Evolutionary conservation across 148 eudicot species (phyloP).

Genomic region (Pouteria glomerata): DNA sequence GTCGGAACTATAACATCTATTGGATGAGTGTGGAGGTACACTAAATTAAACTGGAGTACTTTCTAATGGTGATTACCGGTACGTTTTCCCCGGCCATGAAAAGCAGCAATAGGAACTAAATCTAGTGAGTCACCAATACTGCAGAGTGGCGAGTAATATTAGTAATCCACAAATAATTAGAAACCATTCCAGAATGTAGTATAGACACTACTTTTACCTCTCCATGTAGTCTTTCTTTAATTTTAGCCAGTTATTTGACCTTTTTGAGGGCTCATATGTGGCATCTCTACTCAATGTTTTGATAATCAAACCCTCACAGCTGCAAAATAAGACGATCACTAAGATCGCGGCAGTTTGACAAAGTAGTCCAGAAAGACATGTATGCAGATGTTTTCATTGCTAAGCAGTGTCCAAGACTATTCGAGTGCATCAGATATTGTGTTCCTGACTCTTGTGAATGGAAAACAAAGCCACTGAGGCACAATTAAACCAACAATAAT

Average conservation of each 20-base stretch:
- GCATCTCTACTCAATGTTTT: slow-evolving; percentile 88
- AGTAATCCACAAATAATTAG: neutral
- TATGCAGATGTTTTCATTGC: neutral
- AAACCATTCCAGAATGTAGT: slow-evolving; percentile 7
- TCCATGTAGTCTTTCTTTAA: slow-evolving; percentile 96
- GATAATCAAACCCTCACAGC: slow-evolving; percentile 92
- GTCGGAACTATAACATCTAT: neutral
- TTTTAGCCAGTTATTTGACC: slow-evolving; percentile 95
- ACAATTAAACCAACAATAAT: neutral
- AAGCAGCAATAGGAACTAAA: slow-evolving; percentile 92
- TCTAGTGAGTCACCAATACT: slow-evolving; percentile 94
- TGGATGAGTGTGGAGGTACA: neutral
- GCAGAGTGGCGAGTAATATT: slow-evolving; percentile 17
- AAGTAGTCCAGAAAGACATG: neutral
- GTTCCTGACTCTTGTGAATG: neutral
- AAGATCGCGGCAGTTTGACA: neutral
- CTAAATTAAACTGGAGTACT: neutral
- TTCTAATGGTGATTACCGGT: slow-evolving; percentile 40
- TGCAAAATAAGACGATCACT: slow-evolving; percentile 20
- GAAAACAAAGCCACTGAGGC: neutral
- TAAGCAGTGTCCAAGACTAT: neutral
- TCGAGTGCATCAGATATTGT: neutral
- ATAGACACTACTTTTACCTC: slow-evolving; percentile 36
- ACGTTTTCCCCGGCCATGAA: slow-evolving; percentile 92
- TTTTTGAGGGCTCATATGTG: slow-evolving; percentile 94